A percentile compares a stretch with the other conserved stretches of the same genome.
These are phyloP conservation scores for Fusarium papillatum DNA, from an alignment of 2,329 filamentous ascomycete species.

Conservation along the genomic window DNA sequence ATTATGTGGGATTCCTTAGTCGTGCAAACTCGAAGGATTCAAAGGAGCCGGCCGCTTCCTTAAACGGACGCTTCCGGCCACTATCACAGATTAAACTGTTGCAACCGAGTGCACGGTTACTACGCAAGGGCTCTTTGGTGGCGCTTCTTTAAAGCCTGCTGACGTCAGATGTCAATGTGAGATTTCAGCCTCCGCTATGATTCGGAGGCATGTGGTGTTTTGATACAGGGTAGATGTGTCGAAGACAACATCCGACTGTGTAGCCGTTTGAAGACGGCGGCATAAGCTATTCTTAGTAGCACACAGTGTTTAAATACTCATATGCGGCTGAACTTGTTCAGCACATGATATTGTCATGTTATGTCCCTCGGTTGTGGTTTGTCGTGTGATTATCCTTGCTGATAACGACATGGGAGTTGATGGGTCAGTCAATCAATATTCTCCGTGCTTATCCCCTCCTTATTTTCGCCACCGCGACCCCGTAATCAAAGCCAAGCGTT, in stretches of 20 bases:
- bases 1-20: background rate
- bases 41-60: background rate
- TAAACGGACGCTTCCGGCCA: background rate
- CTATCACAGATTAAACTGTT: background rate
- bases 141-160: background rate
- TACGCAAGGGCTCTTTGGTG: background rate
- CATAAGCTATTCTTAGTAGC: background rate
- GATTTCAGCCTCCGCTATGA: background rate
- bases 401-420: background rate
- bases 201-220: background rate
- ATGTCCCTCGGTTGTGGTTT: background rate
- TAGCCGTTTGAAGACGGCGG: background rate
- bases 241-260: background rate
- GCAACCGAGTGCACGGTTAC: background rate
- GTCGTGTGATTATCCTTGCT: background rate
- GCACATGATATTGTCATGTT: background rate
- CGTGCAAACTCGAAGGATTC: background rate
- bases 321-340: background rate
- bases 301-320: background rate
- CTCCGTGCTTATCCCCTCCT: background rate
- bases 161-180: background rate
- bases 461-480: background rate
- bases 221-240: background rate
- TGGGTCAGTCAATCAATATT: background rate
- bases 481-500: background rate